A percentile compares a stretch with the other conserved stretches of the same genome.
phyloP scores from a whole-genome alignment of 345 rosid genomes.

The Noccaea bulbosa region DNA sequence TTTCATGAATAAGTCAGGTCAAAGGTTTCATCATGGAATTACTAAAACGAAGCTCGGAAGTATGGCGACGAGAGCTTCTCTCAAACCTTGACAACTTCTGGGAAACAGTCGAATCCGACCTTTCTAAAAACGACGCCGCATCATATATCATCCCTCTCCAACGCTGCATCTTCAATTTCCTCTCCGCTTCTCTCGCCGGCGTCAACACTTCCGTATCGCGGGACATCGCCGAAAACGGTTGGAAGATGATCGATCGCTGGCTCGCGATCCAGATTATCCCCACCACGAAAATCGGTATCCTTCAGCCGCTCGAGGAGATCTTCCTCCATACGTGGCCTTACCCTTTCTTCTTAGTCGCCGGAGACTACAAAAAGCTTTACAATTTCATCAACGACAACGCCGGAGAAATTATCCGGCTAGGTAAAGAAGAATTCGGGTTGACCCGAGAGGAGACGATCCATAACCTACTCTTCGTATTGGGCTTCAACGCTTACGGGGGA shows the following conservation, averaged over 20 bases:
- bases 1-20: conserved; percentile 42
- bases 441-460: conserved; percentile 62
- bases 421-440: conserved; percentile 61
- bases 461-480: conserved; percentile 67
- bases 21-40: conserved; percentile 59
- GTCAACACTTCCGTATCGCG: conserved; percentile 59
- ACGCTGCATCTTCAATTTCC: conserved; percentile 62
- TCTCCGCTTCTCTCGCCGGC: conserved; percentile 58
- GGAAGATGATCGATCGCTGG: conserved; percentile 60
- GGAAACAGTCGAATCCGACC: conserved; percentile 52
- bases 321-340: conserved; percentile 82
- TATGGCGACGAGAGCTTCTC: conserved; percentile 58
- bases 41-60: conserved; percentile 71
- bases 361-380: conserved; percentile 61
- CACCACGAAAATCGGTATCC: conserved; percentile 45
- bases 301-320: conserved; percentile 70
- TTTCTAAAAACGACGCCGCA: conserved; percentile 50
- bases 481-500: conserved; percentile 90
- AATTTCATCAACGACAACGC: conserved; percentile 59
- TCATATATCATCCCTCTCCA: conserved; percentile 57
- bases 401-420: conserved; percentile 54
- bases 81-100: conserved; percentile 60
- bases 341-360: conserved; percentile 62
- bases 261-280: conserved; percentile 73
- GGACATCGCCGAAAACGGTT: conserved; percentile 54